Conservation (phyloP, 75 land plant genomes). For the Selaginella tamariscina region DNA sequence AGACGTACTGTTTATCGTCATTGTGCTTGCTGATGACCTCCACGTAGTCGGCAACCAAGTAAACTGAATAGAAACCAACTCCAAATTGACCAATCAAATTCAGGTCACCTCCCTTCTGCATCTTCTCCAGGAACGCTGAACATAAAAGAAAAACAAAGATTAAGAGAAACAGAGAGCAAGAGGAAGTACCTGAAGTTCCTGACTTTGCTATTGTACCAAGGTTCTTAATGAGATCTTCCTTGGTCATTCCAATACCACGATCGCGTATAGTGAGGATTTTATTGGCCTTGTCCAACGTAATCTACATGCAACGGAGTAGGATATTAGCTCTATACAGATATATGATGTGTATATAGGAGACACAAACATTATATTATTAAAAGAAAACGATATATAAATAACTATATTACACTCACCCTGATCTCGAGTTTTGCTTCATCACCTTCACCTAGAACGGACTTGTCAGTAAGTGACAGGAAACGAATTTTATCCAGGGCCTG, state of each 20-base stretch:
- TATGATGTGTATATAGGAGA: not conserved
- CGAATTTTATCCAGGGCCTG: constrained; percentile 98
- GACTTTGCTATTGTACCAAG: constrained; percentile 97
- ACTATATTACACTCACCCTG: constrained; percentile 28
- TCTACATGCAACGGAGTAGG: constrained; percentile 38
- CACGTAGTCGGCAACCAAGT: constrained; percentile 9
- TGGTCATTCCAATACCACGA: constrained; percentile 95
- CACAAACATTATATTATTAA: not conserved
- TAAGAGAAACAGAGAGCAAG: not conserved
- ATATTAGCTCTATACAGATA: too few relatives aligned
- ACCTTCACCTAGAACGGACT: constrained; percentile 89
- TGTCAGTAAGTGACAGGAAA: constrained; percentile 83
- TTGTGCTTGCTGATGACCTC: constrained; percentile 11
- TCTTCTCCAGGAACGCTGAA: constrained; percentile 4
- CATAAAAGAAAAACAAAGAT: not conserved
- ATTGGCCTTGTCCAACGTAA: constrained; percentile 85
- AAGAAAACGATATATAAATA: not conserved
- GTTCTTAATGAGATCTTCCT: constrained; percentile 92
- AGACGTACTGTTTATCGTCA: constrained; percentile 4
- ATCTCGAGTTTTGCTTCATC: constrained; percentile 91
- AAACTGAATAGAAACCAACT: constrained; percentile 7
- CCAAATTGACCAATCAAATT: constrained; percentile 13
- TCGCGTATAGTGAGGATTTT: constrained; percentile 78
- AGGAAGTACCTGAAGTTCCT: constrained; percentile 74
- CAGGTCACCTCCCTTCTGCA: not conserved